Conservation (phyloP, 2,329 filamentous ascomycete species). For the Fusarium sp. region DNA sequence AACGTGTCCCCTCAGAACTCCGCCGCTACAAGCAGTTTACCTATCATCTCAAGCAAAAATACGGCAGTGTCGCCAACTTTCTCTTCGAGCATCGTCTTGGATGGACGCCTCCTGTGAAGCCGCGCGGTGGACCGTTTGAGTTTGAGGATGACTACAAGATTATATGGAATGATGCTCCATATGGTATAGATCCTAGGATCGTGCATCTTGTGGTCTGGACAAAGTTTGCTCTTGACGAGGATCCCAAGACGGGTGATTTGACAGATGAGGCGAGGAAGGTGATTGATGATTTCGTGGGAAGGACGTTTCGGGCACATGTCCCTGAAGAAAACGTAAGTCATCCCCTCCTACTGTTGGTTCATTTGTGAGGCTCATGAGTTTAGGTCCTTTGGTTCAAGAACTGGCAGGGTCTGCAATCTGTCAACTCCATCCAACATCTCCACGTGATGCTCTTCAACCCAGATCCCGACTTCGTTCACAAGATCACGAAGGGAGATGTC, state of each 20-base stretch:
- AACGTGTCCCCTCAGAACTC: slow-evolving; percentile 80
- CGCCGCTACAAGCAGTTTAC: slow-evolving; percentile 81
- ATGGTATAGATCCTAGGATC: slow-evolving; percentile 82
- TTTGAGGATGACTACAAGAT: slow-evolving; percentile 74
- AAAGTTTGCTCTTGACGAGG: slow-evolving; percentile 83
- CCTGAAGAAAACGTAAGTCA: slow-evolving; percentile 64
- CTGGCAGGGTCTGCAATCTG: slow-evolving; percentile 85
- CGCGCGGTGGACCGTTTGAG: slow-evolving; percentile 57
- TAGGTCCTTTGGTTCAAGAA: slow-evolving; percentile 72
- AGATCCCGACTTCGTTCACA: slow-evolving; percentile 73
- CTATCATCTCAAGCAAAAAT: slow-evolving; percentile 69
- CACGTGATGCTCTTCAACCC: slow-evolving; percentile 91
- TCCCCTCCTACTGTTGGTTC: background rate
- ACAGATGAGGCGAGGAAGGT: slow-evolving; percentile 70
- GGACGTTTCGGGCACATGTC: slow-evolving; percentile 70
- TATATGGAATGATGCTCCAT: slow-evolving; percentile 93
- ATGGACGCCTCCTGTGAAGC: slow-evolving; percentile 68
- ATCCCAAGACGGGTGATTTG: slow-evolving; percentile 73
- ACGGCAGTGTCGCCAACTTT: slow-evolving; percentile 84
- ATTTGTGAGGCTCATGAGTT: slow-evolving; percentile 8
- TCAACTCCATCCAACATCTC: slow-evolving; percentile 91
- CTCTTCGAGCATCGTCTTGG: slow-evolving; percentile 75
- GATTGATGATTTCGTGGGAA: slow-evolving; percentile 78
- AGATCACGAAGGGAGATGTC: slow-evolving; percentile 80
- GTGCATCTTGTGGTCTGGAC: slow-evolving; percentile 93